Percentiles rank a stretch among this genome's conserved stretches.
Conservation (phyloP, 257 asterid species). For the Cordia subcordata region DNA sequence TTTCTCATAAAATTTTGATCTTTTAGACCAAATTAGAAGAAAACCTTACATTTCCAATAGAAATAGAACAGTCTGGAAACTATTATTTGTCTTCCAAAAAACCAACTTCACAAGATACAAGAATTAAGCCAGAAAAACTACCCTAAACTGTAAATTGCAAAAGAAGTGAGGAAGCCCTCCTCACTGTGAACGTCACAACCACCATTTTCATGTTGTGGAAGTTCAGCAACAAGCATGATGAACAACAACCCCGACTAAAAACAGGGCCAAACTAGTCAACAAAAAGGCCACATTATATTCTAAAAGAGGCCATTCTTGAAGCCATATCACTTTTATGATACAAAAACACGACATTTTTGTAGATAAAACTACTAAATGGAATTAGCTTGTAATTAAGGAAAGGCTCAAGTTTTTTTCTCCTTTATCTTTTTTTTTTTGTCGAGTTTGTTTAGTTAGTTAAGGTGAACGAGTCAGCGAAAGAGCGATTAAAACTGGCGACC, state of each 20-base stretch:
- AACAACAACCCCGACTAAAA: not conserved
- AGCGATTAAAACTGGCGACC: constrained; percentile 16
- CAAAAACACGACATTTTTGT: not conserved
- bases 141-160: not conserved
- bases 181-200: not conserved
- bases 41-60: too few species aligned
- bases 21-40: too few species aligned
- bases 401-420: not conserved
- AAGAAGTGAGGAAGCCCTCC: constrained; percentile 1
- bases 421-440: too few species aligned
- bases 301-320: not conserved
- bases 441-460: not conserved
- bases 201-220: not conserved
- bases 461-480: not conserved
- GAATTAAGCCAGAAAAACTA: not conserved
- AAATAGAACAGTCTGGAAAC: not conserved
- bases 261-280: constrained; percentile 2
- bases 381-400: not conserved
- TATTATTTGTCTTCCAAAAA: too few species aligned
- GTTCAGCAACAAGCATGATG: not conserved
- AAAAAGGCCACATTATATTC: not conserved
- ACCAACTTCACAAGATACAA: not conserved
- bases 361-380: not conserved
- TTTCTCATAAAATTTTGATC: too few species aligned
- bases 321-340: not conserved